These are phyloP conservation scores for Colletotrichum sp. DNA, from an alignment of 2,329 filamentous ascomycete species.

Conservation along the genomic window DNA sequence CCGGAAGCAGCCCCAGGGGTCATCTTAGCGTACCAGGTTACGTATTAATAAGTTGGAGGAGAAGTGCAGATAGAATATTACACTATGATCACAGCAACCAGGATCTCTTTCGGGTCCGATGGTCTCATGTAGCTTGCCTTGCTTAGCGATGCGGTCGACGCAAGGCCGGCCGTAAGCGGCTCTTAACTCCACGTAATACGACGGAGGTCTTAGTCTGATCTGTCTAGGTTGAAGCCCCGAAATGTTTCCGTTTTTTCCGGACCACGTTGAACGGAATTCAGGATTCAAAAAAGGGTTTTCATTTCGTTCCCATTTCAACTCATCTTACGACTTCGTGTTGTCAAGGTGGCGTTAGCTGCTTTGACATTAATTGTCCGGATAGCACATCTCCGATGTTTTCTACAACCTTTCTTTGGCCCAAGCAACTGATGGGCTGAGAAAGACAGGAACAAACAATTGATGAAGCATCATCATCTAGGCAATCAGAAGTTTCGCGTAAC, in stretches of 20 bases:
- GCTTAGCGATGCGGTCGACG: too few species aligned
- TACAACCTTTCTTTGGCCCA: too few species aligned
- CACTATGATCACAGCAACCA: too few species aligned
- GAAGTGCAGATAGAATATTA: too few species aligned
- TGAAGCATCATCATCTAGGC: not conserved
- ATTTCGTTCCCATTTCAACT: not conserved
- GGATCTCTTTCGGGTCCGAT: not conserved
- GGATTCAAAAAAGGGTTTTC: too few species aligned
- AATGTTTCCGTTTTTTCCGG: too few species aligned
- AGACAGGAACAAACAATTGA: fast-evolving
- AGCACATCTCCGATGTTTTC: too few species aligned
- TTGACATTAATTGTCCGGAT: too few species aligned
- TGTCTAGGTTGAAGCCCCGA: not conserved
- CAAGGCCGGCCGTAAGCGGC: not conserved
- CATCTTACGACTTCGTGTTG: not conserved
- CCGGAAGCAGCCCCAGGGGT: not conserved
- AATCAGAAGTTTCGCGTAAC: slow-evolving; percentile 11
- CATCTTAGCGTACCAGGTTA: fast-evolving
- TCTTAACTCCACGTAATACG: not conserved
- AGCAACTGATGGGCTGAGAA: too few species aligned
- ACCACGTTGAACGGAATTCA: not conserved
- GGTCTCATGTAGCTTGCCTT: too few species aligned
- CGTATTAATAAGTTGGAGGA: too few species aligned
- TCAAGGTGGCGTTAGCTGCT: too few species aligned
- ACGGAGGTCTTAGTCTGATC: not conserved